Evolutionary conservation across 192 early-diverging fungal genomes (phyloP).

Genomic region (Phycomyces blakesleeanus): DNA sequence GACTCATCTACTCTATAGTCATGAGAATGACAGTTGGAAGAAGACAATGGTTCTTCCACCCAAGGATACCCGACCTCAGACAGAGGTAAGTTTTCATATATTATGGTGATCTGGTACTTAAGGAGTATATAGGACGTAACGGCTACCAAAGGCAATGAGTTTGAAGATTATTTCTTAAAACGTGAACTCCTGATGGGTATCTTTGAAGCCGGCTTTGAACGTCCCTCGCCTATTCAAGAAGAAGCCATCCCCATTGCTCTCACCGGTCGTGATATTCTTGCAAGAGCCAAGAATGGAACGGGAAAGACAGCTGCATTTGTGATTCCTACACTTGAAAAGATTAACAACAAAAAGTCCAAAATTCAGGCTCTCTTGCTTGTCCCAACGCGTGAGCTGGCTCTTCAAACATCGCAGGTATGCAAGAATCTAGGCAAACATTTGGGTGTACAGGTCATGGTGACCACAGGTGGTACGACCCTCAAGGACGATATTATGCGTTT

Average conservation of each 20-base stretch:
- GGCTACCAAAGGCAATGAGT: slow-evolving; percentile 98
- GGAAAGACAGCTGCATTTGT: slow-evolving; percentile 96
- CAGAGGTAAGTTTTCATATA: slow-evolving; percentile 63
- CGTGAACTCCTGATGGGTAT: slow-evolving; percentile 97
- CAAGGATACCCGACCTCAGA: slow-evolving; percentile 90
- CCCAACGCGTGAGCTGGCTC: slow-evolving; percentile 93
- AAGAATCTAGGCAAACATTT: slow-evolving; percentile 97
- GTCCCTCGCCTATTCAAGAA: slow-evolving; percentile 97
- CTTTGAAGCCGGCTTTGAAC: slow-evolving; percentile 97
- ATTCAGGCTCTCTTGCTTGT: slow-evolving; percentile 94
- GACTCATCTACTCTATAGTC: slow-evolving; percentile 27
- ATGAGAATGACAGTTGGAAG: slow-evolving; percentile 74
- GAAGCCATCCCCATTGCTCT: slow-evolving; percentile 98
- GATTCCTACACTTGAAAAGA: slow-evolving; percentile 92
- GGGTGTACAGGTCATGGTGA: slow-evolving; percentile 97
- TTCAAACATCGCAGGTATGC: slow-evolving; percentile 99
- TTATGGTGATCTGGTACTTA: background rate
- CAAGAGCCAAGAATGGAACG: slow-evolving; percentile 94
- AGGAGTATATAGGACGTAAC: slow-evolving; percentile 79
- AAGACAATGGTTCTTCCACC: slow-evolving; percentile 68
- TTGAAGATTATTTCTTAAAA: slow-evolving; percentile 98
- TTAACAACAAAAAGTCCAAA: slow-evolving; percentile 78
- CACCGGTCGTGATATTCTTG: slow-evolving; percentile 92
- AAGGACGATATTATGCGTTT: slow-evolving; percentile 98
- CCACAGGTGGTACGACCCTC: slow-evolving; percentile 95